These are phyloP conservation scores for Orbilia oligospora DNA, from an alignment of 2,329 filamentous ascomycete genomes.

Conservation along the genomic window DNA sequence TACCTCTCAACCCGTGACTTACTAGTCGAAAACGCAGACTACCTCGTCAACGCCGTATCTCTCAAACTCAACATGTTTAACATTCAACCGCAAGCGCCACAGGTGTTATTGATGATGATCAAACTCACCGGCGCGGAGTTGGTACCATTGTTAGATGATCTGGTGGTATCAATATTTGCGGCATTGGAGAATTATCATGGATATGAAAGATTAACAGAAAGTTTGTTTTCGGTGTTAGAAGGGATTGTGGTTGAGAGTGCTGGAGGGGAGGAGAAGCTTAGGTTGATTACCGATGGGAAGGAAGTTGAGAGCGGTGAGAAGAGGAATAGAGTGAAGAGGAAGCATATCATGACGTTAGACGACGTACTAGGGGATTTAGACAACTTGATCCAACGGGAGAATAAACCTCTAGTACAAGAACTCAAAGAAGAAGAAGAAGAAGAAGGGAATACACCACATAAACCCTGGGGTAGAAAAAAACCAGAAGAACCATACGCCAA, in stretches of 20 bases:
- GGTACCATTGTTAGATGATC: constrained; percentile 90
- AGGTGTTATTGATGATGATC: constrained; percentile 95
- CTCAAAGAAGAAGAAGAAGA: too few species aligned
- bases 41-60: constrained; percentile 93
- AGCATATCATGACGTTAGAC: constrained; percentile 50
- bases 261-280: constrained; percentile 71
- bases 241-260: constrained; percentile 87
- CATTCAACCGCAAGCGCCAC: constrained; percentile 89
- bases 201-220: constrained; percentile 86
- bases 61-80: constrained; percentile 92
- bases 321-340: constrained; percentile 38
- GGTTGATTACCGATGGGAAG: constrained; percentile 60
- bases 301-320: constrained; percentile 54
- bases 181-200: constrained; percentile 96
- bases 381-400: constrained; percentile 35
- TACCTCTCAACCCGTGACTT: constrained; percentile 82
- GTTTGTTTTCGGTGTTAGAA: constrained; percentile 84
- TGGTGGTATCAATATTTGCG: constrained; percentile 90
- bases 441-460: constrained; percentile 65
- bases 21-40: constrained; percentile 92
- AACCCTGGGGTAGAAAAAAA: constrained; percentile 67
- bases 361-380: constrained; percentile 58
- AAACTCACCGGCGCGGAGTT: constrained; percentile 84
- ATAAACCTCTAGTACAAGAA: constrained; percentile 30
- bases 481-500: constrained; percentile 57